A percentile compares a stretch with the other conserved stretches of the same genome.
Evolutionary conservation across 352 stramenopile genomes (phyloP).

Genomic region (Phytophthora ohioensis): DNA sequence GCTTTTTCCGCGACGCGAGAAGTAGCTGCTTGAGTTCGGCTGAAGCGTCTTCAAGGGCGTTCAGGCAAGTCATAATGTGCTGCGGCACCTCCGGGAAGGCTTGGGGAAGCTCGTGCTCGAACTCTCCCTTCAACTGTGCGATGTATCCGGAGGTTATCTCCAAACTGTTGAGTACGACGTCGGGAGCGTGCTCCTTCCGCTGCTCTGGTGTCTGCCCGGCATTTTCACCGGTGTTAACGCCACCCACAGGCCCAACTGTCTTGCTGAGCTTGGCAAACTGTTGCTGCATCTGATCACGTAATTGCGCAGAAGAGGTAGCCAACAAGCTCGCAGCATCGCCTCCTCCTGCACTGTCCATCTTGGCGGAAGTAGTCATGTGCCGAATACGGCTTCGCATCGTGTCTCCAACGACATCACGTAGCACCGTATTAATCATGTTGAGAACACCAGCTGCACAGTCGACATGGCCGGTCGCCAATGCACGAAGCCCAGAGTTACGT

Average conservation of each 20-base stretch:
- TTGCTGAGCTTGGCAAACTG: constrained; percentile 90
- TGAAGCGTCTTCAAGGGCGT: constrained; percentile 76
- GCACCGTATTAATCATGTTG: constrained; percentile 88
- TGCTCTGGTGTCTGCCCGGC: constrained; percentile 37
- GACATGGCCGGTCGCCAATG: constrained; percentile 82
- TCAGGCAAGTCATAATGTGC: constrained; percentile 79
- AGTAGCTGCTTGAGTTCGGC: constrained; percentile 77
- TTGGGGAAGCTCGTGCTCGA: constrained; percentile 73
- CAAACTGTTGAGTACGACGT: constrained; percentile 88
- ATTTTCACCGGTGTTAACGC: constrained; percentile 27
- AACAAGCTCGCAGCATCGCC: constrained; percentile 56
- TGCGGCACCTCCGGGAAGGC: constrained; percentile 79
- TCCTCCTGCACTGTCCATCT: constrained; percentile 54
- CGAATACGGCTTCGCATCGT: constrained; percentile 83
- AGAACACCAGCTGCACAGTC: constrained; percentile 86
- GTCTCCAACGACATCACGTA: constrained; percentile 81
- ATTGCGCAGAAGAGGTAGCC: constrained; percentile 62
- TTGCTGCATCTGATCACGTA: constrained; percentile 90
- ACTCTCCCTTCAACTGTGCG: constrained; percentile 78
- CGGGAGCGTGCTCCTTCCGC: constrained; percentile 68
- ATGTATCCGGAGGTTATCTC: constrained; percentile 83
- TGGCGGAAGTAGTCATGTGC: constrained; percentile 71
- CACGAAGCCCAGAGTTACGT: constrained; percentile 81
- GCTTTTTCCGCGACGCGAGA: constrained; percentile 72
- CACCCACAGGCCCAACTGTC: constrained; percentile 59